Percentiles rank a stretch among this genome's conserved stretches.
phyloP scores from a whole-genome alignment of 1,284 basidiomycete species.

The Cutaneotrichosporon mucoides region DNA sequence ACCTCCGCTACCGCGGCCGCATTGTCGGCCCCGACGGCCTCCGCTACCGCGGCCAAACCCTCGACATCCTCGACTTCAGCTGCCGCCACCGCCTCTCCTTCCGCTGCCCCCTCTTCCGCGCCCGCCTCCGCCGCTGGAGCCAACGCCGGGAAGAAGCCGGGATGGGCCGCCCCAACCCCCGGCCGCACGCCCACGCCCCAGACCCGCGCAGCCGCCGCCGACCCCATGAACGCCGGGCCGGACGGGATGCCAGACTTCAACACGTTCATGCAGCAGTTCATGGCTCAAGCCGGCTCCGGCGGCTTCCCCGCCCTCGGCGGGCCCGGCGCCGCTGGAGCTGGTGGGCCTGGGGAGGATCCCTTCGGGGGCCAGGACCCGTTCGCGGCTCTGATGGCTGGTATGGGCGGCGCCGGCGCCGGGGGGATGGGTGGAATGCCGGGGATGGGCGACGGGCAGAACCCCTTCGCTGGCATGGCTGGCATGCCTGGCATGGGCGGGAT shows the following conservation, averaged over 20 bases:
- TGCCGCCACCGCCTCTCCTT: neutral
- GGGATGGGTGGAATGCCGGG: too few relatives aligned
- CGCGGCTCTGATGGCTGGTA: slow-evolving; percentile 3
- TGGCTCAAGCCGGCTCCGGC: slow-evolving; percentile 15
- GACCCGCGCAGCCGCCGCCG: neutral
- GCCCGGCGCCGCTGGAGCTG: neutral
- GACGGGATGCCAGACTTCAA: slow-evolving; percentile 34
- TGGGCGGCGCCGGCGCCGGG: neutral
- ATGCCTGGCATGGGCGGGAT: slow-evolving; percentile 15
- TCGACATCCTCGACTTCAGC: neutral
- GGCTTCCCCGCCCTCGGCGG: neutral
- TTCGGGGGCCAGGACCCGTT: slow-evolving; percentile 16
- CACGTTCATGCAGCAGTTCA: slow-evolving; percentile 24
- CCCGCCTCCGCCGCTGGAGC: too few relatives aligned
- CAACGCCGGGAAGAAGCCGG: neutral
- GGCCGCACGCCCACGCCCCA: neutral
- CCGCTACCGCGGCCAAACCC: neutral
- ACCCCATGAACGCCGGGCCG: slow-evolving; percentile 13
- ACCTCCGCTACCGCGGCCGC: too few relatives aligned
- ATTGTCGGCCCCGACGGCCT: too few relatives aligned
- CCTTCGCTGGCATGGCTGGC: slow-evolving; percentile 6
- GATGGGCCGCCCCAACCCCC: slow-evolving; percentile 2
- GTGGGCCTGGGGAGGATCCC: neutral
- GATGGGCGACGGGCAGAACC: neutral
- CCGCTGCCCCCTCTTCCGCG: neutral